Conservation (phyloP, 1,284 basidiomycete genomes). For the Ustilago trichophora region DNA sequence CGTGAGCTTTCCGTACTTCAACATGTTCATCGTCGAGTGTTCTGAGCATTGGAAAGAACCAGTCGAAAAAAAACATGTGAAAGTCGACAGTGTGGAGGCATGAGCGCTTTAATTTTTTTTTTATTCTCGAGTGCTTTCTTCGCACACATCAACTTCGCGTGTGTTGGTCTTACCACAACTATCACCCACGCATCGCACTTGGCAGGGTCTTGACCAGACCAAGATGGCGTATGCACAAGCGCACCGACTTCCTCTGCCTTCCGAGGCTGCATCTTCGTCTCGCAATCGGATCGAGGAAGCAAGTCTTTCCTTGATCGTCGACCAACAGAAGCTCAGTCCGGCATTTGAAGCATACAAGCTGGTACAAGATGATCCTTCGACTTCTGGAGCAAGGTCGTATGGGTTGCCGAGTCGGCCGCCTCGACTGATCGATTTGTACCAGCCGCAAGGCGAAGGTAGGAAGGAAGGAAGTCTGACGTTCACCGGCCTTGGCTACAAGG, state of each 20-base stretch:
- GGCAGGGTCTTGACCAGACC: too few relatives aligned
- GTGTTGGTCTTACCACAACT: slow-evolving; percentile 10
- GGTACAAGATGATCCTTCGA: slow-evolving; percentile 17
- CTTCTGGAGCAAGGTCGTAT: slow-evolving; percentile 2
- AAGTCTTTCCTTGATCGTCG: slow-evolving; percentile 10
- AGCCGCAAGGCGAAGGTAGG: not conserved
- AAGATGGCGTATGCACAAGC: slow-evolving; percentile 36
- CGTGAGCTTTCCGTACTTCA: not conserved
- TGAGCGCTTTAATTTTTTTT: not conserved
- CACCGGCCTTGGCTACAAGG: slow-evolving; percentile 31
- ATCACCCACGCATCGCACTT: too few relatives aligned
- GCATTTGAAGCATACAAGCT: slow-evolving; percentile 51
- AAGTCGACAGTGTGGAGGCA: slow-evolving; percentile 25
- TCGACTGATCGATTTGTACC: slow-evolving; percentile 20
- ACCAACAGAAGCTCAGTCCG: slow-evolving; percentile 25
- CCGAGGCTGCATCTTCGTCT: not conserved
- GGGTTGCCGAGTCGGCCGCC: slow-evolving; percentile 24
- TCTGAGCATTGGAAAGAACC: too few relatives aligned
- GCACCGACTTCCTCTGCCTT: slow-evolving; percentile 13
- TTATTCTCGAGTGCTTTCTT: slow-evolving; percentile 1
- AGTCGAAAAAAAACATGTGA: too few relatives aligned
- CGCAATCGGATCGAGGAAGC: not conserved
- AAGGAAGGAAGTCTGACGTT: slow-evolving; percentile 14
- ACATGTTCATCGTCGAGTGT: not conserved
- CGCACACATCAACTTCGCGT: not conserved